A percentile compares a stretch with the other conserved stretches of the same genome.
These are phyloP conservation scores for Penicillium salamii DNA, from an alignment of 495 filamentous ascomycete genomes.

Conservation along the genomic window DNA sequence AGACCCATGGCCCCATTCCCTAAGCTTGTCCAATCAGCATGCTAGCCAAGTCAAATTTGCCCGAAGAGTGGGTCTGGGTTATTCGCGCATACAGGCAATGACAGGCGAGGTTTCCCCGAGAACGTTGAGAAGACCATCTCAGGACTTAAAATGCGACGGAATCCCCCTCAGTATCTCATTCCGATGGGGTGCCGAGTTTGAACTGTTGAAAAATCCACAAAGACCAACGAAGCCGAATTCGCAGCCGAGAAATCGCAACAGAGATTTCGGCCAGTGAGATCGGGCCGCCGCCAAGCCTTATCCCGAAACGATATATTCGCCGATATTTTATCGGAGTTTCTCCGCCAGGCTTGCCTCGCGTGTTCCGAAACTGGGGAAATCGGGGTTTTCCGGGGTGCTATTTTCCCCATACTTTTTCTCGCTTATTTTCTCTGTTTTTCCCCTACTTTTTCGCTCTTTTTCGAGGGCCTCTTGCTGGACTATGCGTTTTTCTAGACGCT, in stretches of 20 bases:
- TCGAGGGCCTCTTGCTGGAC: too few species aligned
- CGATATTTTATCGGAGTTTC: background rate
- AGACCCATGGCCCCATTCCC: background rate
- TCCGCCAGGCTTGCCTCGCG: background rate
- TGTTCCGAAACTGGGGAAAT: background rate
- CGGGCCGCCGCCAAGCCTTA: background rate
- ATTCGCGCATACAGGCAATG: background rate
- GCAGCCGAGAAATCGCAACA: background rate
- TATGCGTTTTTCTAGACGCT: too few species aligned
- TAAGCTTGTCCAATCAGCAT: background rate
- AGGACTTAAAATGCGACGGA: background rate
- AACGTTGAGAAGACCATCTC: background rate
- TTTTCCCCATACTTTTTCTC: background rate
- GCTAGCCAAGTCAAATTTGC: background rate
- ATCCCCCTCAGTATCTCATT: background rate
- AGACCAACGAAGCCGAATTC: background rate
- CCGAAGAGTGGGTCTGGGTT: background rate
- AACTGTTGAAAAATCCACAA: background rate
- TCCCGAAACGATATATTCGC: background rate
- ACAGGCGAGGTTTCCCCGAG: background rate
- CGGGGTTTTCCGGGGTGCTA: background rate
- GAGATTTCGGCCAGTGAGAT: background rate
- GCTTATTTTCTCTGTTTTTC: background rate
- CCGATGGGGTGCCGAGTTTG: background rate
- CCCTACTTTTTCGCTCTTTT: background rate